Conservation (phyloP, 305 asterid genomes). For the Lippia alba region DNA sequence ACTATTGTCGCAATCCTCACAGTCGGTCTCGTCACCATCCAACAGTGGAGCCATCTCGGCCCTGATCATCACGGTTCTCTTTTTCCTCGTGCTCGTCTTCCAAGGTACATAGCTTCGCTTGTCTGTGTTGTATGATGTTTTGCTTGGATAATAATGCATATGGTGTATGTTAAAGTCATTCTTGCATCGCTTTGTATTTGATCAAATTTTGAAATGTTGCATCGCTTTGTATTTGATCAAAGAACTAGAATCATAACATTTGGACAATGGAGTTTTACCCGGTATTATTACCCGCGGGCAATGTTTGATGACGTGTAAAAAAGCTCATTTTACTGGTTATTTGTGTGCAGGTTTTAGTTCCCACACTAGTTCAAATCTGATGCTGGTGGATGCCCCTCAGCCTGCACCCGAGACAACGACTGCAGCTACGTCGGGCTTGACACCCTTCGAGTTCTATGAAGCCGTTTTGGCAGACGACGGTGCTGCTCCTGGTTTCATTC, state of each 20-base stretch:
- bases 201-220: background rate
- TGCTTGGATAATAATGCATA: too few species aligned
- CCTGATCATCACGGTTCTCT: constrained; percentile 57
- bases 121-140: background rate
- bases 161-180: background rate
- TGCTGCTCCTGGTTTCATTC: constrained; percentile 36
- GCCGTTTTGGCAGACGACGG: constrained; percentile 36
- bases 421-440: constrained; percentile 22
- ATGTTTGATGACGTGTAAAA: too few species aligned
- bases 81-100: constrained; percentile 57
- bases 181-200: background rate
- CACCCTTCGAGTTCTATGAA: constrained; percentile 36
- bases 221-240: background rate
- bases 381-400: constrained; percentile 44
- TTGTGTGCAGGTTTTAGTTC: constrained; percentile 43
- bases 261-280: too few species aligned
- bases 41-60: constrained; percentile 51
- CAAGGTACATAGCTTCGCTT: constrained; percentile 53
- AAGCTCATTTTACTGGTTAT: background rate
- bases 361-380: constrained; percentile 30
- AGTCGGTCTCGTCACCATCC: constrained; percentile 37
- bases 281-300: too few species aligned
- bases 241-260: too few species aligned
- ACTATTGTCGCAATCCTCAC: constrained; percentile 29
- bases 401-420: constrained; percentile 39